A percentile compares a stretch with the other conserved stretches of the same genome.
phyloP scores from a whole-genome alignment of 768 basidiomycete species.

The Tylopilus sp. region DNA sequence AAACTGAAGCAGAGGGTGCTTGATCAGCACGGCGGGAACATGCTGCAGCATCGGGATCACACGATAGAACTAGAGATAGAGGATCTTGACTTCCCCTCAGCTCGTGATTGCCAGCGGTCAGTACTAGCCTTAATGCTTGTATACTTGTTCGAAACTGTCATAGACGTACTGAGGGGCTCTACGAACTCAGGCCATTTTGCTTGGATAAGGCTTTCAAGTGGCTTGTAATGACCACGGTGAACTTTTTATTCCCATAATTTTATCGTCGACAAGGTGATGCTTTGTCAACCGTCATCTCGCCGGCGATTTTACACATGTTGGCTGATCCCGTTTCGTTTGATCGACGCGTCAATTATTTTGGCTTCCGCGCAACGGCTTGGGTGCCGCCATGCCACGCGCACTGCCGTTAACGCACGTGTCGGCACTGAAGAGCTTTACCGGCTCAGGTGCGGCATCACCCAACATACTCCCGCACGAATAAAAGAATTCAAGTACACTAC shows the following conservation, averaged over 20 bases:
- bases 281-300: background rate
- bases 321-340: background rate
- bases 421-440: too few species aligned
- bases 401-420: too few species aligned
- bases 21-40: background rate
- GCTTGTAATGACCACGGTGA: background rate
- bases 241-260: background rate
- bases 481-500: too few species aligned
- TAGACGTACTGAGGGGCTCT: background rate
- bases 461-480: too few species aligned
- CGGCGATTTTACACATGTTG: background rate
- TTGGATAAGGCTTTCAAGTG: too few species aligned
- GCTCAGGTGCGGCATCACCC: too few species aligned
- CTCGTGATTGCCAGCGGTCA: background rate
- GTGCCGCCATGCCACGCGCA: too few species aligned
- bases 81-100: background rate
- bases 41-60: background rate
- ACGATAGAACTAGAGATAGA: constrained; percentile 7
- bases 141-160: background rate
- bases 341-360: too few species aligned
- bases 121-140: background rate
- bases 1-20: constrained; percentile 27
- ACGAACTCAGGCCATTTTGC: too few species aligned
- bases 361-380: too few species aligned
- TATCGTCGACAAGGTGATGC: background rate